A percentile compares a stretch with the other conserved stretches of the same genome.
These are phyloP conservation scores for Cladosporium sp. DNA, from an alignment of 2,329 filamentous ascomycete genomes.

Conservation along the genomic window DNA sequence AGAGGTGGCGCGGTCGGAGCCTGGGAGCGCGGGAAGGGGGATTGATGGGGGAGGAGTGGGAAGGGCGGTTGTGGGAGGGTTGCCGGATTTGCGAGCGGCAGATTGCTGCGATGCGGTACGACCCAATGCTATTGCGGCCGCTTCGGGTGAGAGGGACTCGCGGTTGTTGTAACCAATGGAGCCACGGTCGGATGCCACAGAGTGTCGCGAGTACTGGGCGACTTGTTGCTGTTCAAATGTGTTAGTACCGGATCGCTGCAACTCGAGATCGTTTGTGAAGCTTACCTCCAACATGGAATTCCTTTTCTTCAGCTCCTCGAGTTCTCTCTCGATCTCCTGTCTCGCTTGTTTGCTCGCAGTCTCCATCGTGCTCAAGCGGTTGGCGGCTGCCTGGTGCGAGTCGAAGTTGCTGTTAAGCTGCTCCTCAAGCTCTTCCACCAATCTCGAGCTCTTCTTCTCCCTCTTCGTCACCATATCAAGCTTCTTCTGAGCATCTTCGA, in stretches of 20 bases:
- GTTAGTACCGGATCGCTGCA: constrained; percentile 22
- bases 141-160: constrained; percentile 44
- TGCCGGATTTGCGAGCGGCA: constrained; percentile 74
- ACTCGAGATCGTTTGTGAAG: neutral
- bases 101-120: constrained; percentile 59
- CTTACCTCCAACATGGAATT: constrained; percentile 74
- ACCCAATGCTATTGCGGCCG: constrained; percentile 40
- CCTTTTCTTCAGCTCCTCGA: constrained; percentile 75
- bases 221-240: constrained; percentile 54
- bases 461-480: constrained; percentile 54
- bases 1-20: constrained; percentile 58
- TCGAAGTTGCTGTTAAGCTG: constrained; percentile 95
- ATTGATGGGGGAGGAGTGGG: constrained; percentile 94
- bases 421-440: constrained; percentile 95
- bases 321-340: constrained; percentile 50
- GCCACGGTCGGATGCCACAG: constrained; percentile 28
- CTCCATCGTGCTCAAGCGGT: constrained; percentile 71
- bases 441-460: constrained; percentile 85
- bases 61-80: constrained; percentile 67
- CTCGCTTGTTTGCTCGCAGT: constrained; percentile 43
- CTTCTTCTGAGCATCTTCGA: constrained; percentile 55
- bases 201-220: constrained; percentile 29
- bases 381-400: constrained; percentile 78
- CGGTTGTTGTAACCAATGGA: constrained; percentile 39
- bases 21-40: constrained; percentile 86